phyloP scores from a whole-genome alignment of 768 basidiomycete species.

The Phaeotremella skinneri region DNA sequence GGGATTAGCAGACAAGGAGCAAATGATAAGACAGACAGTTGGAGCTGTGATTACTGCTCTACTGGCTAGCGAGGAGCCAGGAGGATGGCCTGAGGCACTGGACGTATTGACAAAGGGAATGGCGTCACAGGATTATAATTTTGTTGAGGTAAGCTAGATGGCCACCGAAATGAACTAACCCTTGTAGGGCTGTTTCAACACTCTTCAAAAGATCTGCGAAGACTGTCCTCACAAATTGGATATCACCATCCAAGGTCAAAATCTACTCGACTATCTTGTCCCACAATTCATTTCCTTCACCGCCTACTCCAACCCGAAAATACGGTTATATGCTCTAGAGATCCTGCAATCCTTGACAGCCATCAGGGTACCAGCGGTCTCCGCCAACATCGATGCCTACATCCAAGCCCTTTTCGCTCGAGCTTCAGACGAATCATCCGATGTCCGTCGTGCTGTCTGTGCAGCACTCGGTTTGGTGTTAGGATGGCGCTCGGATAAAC shows the following conservation, averaged over 20 bases:
- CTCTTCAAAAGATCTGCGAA: slow-evolving; percentile 91
- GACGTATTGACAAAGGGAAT: slow-evolving; percentile 76
- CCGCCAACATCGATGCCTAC: slow-evolving; percentile 86
- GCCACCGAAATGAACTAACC: not conserved
- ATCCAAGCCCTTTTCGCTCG: slow-evolving; percentile 91
- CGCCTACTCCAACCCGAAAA: slow-evolving; percentile 79
- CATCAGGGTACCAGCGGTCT: slow-evolving; percentile 79
- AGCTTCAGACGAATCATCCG: slow-evolving; percentile 89
- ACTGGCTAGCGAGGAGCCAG: slow-evolving; percentile 80
- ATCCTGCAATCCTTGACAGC: slow-evolving; percentile 92
- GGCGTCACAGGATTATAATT: slow-evolving; percentile 69
- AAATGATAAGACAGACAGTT: slow-evolving; percentile 90
- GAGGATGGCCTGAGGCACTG: slow-evolving; percentile 93
- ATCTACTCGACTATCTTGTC: slow-evolving; percentile 93
- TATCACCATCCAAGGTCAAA: slow-evolving; percentile 85
- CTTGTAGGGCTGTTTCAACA: slow-evolving; percentile 80
- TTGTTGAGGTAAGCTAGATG: slow-evolving; percentile 72
- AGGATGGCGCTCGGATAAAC: slow-evolving; percentile 87
- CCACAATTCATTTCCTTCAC: slow-evolving; percentile 88
- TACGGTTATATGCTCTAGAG: slow-evolving; percentile 89
- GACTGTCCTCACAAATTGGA: slow-evolving; percentile 95
- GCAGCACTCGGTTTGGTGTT: slow-evolving; percentile 90
- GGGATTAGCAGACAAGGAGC: slow-evolving; percentile 65
- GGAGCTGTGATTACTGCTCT: slow-evolving; percentile 89
- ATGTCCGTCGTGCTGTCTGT: slow-evolving; percentile 91